These are phyloP conservation scores for Blastocystis sp. DNA, from an alignment of 352 stramenopile species.

Conservation along the genomic window DNA sequence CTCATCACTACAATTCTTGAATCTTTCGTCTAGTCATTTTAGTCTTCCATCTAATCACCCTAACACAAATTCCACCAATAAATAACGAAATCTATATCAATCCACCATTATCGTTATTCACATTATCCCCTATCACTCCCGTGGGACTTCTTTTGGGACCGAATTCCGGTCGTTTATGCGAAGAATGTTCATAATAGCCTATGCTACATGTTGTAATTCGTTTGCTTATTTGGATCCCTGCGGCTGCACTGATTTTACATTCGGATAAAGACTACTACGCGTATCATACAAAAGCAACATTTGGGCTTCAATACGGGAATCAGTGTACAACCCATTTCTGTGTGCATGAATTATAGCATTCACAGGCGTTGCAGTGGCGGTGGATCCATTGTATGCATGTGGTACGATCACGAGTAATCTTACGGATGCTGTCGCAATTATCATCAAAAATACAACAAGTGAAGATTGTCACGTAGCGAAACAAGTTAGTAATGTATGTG, in stretches of 20 bases:
- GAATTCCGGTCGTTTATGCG: no score
- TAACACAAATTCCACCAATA: no score
- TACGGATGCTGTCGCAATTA: background rate
- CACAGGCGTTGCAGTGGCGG: background rate
- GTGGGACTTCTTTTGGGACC: no score
- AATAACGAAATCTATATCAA: no score
- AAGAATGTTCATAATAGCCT: no score
- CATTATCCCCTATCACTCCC: no score
- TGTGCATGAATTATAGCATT: background rate
- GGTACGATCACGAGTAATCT: background rate
- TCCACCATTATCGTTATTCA: no score
- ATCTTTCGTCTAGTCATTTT: no score
- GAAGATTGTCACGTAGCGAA: background rate
- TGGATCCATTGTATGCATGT: background rate
- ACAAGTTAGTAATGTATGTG: conserved; percentile 4
- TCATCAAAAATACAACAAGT: background rate
- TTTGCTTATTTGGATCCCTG: background rate
- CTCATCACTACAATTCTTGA: no score
- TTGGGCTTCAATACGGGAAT: conserved; percentile 22
- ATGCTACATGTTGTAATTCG: background rate
- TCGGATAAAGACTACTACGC: conserved; percentile 25
- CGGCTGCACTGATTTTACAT: background rate
- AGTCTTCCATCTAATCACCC: no score
- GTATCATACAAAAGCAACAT: conserved; percentile 6
- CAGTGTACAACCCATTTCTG: background rate